These are phyloP conservation scores for Coemansia asiatica DNA, from an alignment of 192 early-diverging fungal species.

Conservation along the genomic window DNA sequence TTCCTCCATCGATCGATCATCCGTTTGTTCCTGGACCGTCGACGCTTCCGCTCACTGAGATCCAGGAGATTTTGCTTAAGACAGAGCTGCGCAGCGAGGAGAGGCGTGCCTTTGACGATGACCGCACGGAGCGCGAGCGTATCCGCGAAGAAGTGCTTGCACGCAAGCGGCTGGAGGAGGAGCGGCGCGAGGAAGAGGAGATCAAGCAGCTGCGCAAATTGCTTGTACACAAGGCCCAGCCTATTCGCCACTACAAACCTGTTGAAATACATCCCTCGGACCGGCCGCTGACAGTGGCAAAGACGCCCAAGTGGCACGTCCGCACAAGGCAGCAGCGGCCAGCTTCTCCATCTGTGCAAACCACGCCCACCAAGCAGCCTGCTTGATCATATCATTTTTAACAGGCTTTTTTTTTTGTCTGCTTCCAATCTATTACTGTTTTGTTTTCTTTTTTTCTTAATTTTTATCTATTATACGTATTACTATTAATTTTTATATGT, in stretches of 20 bases:
- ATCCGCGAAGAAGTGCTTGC: slow-evolving; percentile 57
- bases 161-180: slow-evolving; percentile 54
- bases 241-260: slow-evolving; percentile 57
- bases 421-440: not conserved
- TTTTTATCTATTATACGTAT: not conserved
- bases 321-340: slow-evolving; percentile 24
- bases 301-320: slow-evolving; percentile 50
- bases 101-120: slow-evolving; percentile 64
- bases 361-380: slow-evolving; percentile 6
- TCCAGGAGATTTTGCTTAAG: slow-evolving; percentile 53
- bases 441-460: not conserved
- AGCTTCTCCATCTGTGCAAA: slow-evolving; percentile 13
- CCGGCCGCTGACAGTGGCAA: slow-evolving; percentile 58
- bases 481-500: not conserved
- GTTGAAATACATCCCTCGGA: slow-evolving; percentile 58
- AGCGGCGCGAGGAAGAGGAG: slow-evolving; percentile 59
- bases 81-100: slow-evolving; percentile 66
- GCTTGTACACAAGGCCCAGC: slow-evolving; percentile 64
- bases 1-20: slow-evolving; percentile 46
- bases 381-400: not conserved
- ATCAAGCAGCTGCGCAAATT: slow-evolving; percentile 57
- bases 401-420: not conserved
- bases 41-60: slow-evolving; percentile 42
- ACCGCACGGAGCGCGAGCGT: slow-evolving; percentile 54
- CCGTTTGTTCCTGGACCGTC: slow-evolving; percentile 66